A percentile compares a stretch with the other conserved stretches of the same genome.
phyloP scores from a whole-genome alignment of 2,329 filamentous ascomycete genomes.

The Pseudocercospora ulei region DNA sequence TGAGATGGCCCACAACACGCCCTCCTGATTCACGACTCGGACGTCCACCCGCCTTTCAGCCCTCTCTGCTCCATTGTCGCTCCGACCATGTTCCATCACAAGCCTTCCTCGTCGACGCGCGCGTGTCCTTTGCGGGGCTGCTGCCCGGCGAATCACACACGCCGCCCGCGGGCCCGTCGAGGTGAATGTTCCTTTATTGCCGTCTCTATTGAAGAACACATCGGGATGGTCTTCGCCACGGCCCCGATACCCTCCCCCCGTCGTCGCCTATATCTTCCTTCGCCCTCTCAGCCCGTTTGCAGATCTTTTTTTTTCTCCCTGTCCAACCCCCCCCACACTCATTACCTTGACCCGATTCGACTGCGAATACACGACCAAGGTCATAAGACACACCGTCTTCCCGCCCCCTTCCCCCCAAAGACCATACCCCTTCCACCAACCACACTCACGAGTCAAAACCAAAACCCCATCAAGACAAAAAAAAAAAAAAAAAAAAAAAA shows the following conservation, averaged over 20 bases:
- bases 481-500: conserved; percentile 12
- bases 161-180: not conserved
- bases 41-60: too few species aligned
- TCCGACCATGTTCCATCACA: not conserved
- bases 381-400: conserved; percentile 17
- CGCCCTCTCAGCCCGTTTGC: conserved; percentile 15
- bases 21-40: too few species aligned
- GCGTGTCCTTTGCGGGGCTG: not conserved
- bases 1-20: too few species aligned
- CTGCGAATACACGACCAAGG: conserved; percentile 14
- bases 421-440: conserved; percentile 8
- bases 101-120: conserved; percentile 13
- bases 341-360: conserved; percentile 24
- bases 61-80: conserved; percentile 2
- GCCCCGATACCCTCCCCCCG: not conserved
- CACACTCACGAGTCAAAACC: too few species aligned
- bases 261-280: conserved; percentile 18
- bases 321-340: conserved; percentile 25
- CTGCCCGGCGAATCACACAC: not conserved
- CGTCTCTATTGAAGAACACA: conserved; percentile 15
- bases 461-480: too few species aligned
- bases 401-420: too few species aligned
- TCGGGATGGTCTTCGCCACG: conserved; percentile 8
- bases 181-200: conserved; percentile 16
- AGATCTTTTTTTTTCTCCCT: conserved; percentile 14